Base-by-base conservation (phyloP, 73 alveolate genomes). In the Paramecium pentaurelia region DNA sequence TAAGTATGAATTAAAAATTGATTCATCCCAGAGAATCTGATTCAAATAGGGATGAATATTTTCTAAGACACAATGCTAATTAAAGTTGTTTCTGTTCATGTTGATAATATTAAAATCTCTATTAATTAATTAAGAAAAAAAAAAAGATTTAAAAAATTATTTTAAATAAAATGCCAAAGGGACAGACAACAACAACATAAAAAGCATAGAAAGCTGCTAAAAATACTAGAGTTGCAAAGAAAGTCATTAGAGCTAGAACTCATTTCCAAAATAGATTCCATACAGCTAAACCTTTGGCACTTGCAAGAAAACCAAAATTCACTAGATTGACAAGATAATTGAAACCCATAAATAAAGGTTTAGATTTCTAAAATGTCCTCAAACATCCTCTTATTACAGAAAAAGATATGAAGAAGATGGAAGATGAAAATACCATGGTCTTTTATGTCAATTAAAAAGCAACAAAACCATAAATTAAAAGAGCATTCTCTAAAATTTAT, bases 381-480 rank as follows among this genome's bases (percentile, higher is more conserved):
- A 92, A 93, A 94, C 84, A 95, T 93, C 98, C 98, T 28, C 90
- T 96, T 71, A 93, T 93, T 88, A 95, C 97, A 86, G 98, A 96
- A 90, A 88, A 94, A 86, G 97, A 96, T 88, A 93, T 93, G 93
- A 94, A 94, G 93, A 94, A 94, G 92, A 96, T 96, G 93, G 98
- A 96, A 94, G 97, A 96, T 95, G 93, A 94, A 92, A 96, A 96
- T 93, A 96, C 98, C 64, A 92, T 96, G 96, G 98, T 96, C 60
- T 96, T 94, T 93, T 88, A 92, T 92, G 97, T 94, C 58, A 93
- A 94, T 93, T 80, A 80, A 68, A 80, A 92, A 54, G 95, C 98
- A 51, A 96, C 95, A 92, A 96, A 96, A 92, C 96, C 96, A 45
- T 84, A 94, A 94, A 95, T 96, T 92, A 96, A 94, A 95, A 94